A percentile compares a stretch with the other conserved stretches of the same genome.
phyloP scores from a whole-genome alignment of 164 flowering plant genomes.

The Piper longum region DNA sequence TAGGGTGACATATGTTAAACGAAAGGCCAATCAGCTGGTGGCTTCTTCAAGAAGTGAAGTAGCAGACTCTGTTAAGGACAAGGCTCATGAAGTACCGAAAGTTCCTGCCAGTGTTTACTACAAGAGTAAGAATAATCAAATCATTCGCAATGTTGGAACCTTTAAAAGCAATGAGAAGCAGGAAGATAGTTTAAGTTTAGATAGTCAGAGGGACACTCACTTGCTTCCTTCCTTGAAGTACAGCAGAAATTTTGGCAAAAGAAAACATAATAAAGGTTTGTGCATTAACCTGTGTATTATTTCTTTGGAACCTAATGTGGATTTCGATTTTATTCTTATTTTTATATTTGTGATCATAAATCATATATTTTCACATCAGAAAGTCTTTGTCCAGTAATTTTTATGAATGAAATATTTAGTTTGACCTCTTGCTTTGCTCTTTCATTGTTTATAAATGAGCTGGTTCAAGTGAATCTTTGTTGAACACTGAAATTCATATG shows the following conservation, averaged over 20 bases:
- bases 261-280: neutral
- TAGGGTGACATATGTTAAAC: conserved; percentile 44
- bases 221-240: conserved; percentile 3
- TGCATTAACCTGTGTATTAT: neutral
- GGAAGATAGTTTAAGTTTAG: conserved; percentile 19
- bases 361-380: neutral
- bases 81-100: conserved; percentile 9
- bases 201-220: conserved; percentile 11
- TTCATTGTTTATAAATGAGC: neutral
- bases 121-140: conserved; percentile 69
- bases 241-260: neutral
- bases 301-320: neutral
- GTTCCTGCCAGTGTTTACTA: conserved; percentile 38
- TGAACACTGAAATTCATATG: neutral
- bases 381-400: neutral
- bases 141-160: conserved; percentile 37
- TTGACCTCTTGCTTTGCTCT: neutral
- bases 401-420: neutral
- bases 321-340: no score
- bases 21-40: conserved; percentile 59
- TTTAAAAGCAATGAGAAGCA: conserved; percentile 17
- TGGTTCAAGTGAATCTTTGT: neutral
- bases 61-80: conserved; percentile 13
- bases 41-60: conserved; percentile 28
- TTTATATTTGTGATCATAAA: no score